Evolutionary conservation across 805 yeast genomes (phyloP).

Genomic region (Hanseniaspora clermontiae): DNA sequence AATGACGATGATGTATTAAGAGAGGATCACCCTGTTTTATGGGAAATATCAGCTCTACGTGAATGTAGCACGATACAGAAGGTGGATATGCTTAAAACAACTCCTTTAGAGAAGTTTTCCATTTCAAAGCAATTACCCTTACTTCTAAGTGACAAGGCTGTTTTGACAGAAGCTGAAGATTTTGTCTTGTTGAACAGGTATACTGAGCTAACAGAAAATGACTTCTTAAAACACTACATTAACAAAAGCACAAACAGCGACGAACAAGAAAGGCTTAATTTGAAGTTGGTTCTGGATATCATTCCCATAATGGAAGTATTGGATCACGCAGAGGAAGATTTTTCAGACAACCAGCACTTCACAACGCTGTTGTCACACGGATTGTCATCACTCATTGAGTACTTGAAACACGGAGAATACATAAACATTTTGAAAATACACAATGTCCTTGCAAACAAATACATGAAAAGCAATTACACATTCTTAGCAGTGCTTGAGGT

Average conservation of each 20-base stretch:
- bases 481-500: constrained; percentile 1
- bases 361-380: constrained; percentile 11
- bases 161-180: neutral
- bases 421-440: constrained; percentile 6
- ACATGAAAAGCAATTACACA: constrained; percentile 8
- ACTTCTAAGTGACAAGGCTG: neutral
- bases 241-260: neutral
- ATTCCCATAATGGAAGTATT: constrained; percentile 24
- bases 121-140: neutral
- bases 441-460: neutral
- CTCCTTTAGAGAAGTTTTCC: neutral
- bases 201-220: constrained; percentile 1
- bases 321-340: constrained; percentile 26
- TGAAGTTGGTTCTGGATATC: neutral
- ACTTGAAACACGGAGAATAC: neutral
- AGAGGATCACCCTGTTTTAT: neutral
- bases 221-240: neutral
- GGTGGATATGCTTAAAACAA: neutral
- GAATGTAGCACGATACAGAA: neutral
- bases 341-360: constrained; percentile 18
- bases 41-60: constrained; percentile 1
- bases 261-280: neutral
- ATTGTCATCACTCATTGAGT: neutral
- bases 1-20: neutral
- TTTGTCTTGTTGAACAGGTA: neutral